Conservation (phyloP, 2,329 filamentous ascomycete species). For the Biscogniauxia marginata region DNA sequence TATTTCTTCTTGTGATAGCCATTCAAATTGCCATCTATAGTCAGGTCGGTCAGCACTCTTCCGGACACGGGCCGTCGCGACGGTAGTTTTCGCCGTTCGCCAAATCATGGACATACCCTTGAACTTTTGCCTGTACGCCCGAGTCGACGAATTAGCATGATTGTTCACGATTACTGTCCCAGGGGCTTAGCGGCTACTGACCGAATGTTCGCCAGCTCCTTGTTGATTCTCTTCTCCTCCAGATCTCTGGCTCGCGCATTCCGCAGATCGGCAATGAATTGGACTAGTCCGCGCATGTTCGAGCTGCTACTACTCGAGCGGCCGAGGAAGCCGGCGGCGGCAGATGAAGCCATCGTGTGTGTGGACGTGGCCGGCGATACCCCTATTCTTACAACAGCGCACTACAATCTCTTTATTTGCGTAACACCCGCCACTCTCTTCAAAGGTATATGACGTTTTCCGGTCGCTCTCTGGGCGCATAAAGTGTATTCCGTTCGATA, state of each 20-base stretch:
- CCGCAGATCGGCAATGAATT: conserved; percentile 95
- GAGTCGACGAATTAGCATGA: conserved; percentile 16
- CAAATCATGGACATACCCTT: conserved; percentile 56
- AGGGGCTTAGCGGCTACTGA: conserved; percentile 35
- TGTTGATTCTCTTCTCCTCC: conserved; percentile 99
- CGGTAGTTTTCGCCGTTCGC: conserved; percentile 7
- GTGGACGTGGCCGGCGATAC: conserved; percentile 19
- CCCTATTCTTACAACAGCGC: conserved; percentile 19
- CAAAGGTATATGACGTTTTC: conserved; percentile 14
- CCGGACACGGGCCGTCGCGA: not conserved
- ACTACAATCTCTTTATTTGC: conserved; percentile 19
- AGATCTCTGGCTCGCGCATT: conserved; percentile 93
- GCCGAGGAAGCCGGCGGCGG: conserved; percentile 59
- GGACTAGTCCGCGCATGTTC: conserved; percentile 82
- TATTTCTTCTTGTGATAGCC: conserved; percentile 99
- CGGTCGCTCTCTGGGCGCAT: conserved; percentile 1
- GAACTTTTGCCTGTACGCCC: conserved; percentile 74
- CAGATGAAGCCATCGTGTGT: conserved; percentile 53
- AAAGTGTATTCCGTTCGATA: conserved; percentile 13
- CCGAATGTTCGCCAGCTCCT: conserved; percentile 97
- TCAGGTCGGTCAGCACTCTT: conserved; percentile 22
- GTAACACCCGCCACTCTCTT: conserved; percentile 13
- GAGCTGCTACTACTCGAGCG: conserved; percentile 64
- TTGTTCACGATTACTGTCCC: conserved; percentile 2
- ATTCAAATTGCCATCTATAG: conserved; percentile 75